Evolutionary conservation across 805 yeast species (phyloP).

Genomic region (Lipomyces kockii): DNA sequence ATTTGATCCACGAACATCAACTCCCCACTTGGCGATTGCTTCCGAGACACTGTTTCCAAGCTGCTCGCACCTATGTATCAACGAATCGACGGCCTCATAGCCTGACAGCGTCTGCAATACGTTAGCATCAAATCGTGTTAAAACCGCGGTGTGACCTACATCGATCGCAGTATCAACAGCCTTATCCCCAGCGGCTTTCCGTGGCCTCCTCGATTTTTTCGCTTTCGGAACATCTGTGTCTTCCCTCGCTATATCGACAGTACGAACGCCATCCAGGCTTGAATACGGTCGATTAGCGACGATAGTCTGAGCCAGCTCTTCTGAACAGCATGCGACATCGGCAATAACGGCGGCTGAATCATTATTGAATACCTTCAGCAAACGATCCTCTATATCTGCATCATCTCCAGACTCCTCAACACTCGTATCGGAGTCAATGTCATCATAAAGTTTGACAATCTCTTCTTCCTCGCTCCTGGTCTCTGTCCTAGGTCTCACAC

Average conservation of each 20-base stretch:
- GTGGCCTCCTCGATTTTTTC: constrained; percentile 43
- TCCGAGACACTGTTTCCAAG: constrained; percentile 71
- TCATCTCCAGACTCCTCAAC: constrained; percentile 54
- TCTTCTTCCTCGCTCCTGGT: constrained; percentile 21
- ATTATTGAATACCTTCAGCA: constrained; percentile 76
- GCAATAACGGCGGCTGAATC: constrained; percentile 76
- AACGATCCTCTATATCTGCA: constrained; percentile 53
- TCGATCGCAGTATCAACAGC: constrained; percentile 59
- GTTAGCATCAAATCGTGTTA: constrained; percentile 42
- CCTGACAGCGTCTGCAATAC: constrained; percentile 72
- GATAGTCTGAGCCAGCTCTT: constrained; percentile 65
- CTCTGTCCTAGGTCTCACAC: background rate
- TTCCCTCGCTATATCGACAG: constrained; percentile 55
- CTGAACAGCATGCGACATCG: constrained; percentile 75
- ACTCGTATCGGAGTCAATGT: constrained; percentile 38
- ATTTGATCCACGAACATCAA: constrained; percentile 63
- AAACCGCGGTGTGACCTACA: background rate
- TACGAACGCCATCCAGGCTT: constrained; percentile 62
- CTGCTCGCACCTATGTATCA: constrained; percentile 79
- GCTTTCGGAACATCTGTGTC: constrained; percentile 41
- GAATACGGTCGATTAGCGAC: constrained; percentile 72
- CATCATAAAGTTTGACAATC: constrained; percentile 20
- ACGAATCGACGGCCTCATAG: constrained; percentile 91
- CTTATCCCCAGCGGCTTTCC: constrained; percentile 53
- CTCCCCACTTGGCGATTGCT: constrained; percentile 88